A percentile compares a stretch with the other conserved stretches of the same genome.
Conservation (phyloP, 345 rosid genomes). For the Viola odorata region DNA sequence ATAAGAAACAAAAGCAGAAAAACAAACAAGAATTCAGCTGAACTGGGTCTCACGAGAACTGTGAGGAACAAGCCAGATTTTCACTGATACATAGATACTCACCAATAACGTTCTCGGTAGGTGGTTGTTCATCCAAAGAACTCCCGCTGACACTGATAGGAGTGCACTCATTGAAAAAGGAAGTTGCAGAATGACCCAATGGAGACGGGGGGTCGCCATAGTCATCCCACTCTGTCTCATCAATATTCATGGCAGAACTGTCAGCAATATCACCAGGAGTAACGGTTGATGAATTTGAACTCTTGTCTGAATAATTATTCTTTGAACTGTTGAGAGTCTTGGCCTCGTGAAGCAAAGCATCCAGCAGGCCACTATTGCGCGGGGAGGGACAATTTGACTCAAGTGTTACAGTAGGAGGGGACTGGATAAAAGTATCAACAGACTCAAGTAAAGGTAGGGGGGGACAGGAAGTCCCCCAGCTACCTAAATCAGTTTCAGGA, state of each 20-base stretch:
- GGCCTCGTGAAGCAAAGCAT: slow-evolving; percentile 82
- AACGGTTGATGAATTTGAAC: slow-evolving; percentile 51
- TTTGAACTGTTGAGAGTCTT: slow-evolving; percentile 58
- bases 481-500: slow-evolving; percentile 68
- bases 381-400: slow-evolving; percentile 58
- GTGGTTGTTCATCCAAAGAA: slow-evolving; percentile 56
- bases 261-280: slow-evolving; percentile 51
- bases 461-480: slow-evolving; percentile 62
- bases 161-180: slow-evolving; percentile 47
- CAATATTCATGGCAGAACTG: slow-evolving; percentile 39
- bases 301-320: slow-evolving; percentile 60
- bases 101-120: slow-evolving; percentile 39
- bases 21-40: background rate
- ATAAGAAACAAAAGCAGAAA: background rate
- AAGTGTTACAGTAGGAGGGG: slow-evolving; percentile 53
- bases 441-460: slow-evolving; percentile 64
- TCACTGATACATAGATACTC: slow-evolving; percentile 15
- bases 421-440: slow-evolving; percentile 72
- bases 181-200: slow-evolving; percentile 53
- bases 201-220: slow-evolving; percentile 54
- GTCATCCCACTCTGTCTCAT: slow-evolving; percentile 59
- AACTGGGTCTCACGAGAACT: too few species aligned
- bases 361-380: slow-evolving; percentile 79
- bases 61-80: too few species aligned
- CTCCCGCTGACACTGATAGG: slow-evolving; percentile 52